Conservation (phyloP, 441 rosid species). For the Populus trichocarpa region DNA sequence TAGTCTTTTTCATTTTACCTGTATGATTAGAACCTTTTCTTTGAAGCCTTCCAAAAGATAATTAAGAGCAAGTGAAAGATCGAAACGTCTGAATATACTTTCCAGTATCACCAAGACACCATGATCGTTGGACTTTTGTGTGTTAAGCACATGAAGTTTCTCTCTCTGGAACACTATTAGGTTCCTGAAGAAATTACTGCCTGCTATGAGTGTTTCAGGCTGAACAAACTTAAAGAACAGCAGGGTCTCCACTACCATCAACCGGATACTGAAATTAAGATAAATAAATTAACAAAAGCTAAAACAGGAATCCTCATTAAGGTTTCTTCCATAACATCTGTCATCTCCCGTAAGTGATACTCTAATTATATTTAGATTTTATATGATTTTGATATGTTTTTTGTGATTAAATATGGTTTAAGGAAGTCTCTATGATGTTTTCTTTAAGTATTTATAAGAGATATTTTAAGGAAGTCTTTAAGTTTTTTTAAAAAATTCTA, state of each 20-base stretch:
- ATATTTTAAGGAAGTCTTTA: too few species aligned
- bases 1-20: slow-evolving; percentile 35
- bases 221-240: slow-evolving; percentile 33
- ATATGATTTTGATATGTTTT: too few species aligned
- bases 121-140: slow-evolving; percentile 67
- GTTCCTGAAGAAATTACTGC: not conserved
- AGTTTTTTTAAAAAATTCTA: too few species aligned
- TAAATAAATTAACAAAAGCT: slow-evolving; percentile 11
- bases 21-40: slow-evolving; percentile 62
- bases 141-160: slow-evolving; percentile 53
- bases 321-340: slow-evolving; percentile 39
- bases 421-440: too few species aligned
- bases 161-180: slow-evolving; percentile 45
- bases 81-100: slow-evolving; percentile 62
- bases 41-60: slow-evolving; percentile 56
- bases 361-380: slow-evolving; percentile 27
- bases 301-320: slow-evolving; percentile 24
- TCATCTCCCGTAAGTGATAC: slow-evolving; percentile 39
- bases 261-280: slow-evolving; percentile 56
- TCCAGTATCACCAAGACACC: slow-evolving; percentile 73
- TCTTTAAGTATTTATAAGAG: too few species aligned
- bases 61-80: slow-evolving; percentile 80
- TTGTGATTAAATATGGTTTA: too few species aligned
- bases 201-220: not conserved
- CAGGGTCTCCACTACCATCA: slow-evolving; percentile 65